A percentile compares a stretch with the other conserved stretches of the same genome.
These are phyloP conservation scores for Lasiodiplodia hormozganensis DNA, from an alignment of 2,329 filamentous ascomycete genomes.

Conservation along the genomic window DNA sequence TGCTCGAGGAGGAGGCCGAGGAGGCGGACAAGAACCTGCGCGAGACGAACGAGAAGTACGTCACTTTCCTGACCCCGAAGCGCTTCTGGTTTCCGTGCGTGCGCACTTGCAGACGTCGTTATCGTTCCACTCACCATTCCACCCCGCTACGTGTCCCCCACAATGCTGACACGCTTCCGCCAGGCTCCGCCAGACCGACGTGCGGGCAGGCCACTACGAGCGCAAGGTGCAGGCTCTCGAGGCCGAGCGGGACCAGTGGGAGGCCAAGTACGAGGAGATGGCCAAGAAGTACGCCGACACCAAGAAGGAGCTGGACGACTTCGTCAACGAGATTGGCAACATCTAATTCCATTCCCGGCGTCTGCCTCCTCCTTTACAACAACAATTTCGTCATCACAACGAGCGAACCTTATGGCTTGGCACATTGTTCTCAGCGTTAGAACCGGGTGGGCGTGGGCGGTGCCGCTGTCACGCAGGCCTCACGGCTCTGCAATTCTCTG, in stretches of 20 bases:
- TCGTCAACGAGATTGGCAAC: slow-evolving; percentile 90
- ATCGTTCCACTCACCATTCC: slow-evolving; percentile 11
- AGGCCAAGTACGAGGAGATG: slow-evolving; percentile 98
- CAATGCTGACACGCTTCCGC: slow-evolving; percentile 22
- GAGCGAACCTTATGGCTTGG: slow-evolving; percentile 22
- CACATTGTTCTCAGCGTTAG: slow-evolving; percentile 22
- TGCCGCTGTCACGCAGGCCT: slow-evolving; percentile 18
- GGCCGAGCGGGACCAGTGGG: slow-evolving; percentile 90
- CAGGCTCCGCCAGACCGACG: slow-evolving; percentile 97
- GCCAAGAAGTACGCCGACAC: slow-evolving; percentile 81
- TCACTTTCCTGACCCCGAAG: slow-evolving; percentile 36
- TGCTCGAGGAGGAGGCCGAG: slow-evolving; percentile 98
- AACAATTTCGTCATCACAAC: slow-evolving; percentile 20
- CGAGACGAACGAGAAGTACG: slow-evolving; percentile 98
- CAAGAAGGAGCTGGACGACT: slow-evolving; percentile 90
- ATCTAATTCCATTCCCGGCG: slow-evolving; percentile 66
- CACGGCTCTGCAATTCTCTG: slow-evolving; percentile 30
- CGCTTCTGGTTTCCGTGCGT: slow-evolving; percentile 25
- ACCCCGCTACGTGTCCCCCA: slow-evolving; percentile 16
- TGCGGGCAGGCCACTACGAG: slow-evolving; percentile 99
- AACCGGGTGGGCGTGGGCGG: slow-evolving; percentile 12
- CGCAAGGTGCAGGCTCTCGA: slow-evolving; percentile 98
- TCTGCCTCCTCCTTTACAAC: slow-evolving; percentile 23
- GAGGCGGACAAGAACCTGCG: slow-evolving; percentile 94
- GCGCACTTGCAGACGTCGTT: slow-evolving; percentile 21